A percentile compares a stretch with the other conserved stretches of the same genome.
These are phyloP conservation scores for Maudiozyma bulderi DNA, from an alignment of 805 yeast species.

Conservation along the genomic window DNA sequence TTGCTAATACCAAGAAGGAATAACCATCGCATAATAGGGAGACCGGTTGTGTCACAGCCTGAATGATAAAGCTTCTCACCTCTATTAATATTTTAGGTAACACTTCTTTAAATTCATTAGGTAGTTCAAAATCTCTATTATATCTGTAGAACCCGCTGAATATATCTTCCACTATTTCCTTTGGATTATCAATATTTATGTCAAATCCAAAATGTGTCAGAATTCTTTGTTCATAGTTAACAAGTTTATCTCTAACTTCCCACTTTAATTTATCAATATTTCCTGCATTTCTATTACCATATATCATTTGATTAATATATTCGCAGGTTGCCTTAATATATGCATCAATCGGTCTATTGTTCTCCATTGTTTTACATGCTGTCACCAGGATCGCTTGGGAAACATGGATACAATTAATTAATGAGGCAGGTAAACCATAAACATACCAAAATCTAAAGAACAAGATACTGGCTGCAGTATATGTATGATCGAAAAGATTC, in stretches of 20 bases:
- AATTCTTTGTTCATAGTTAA: slow-evolving; percentile 25
- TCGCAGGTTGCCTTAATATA: slow-evolving; percentile 28
- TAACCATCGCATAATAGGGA: slow-evolving; percentile 28
- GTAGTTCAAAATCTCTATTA: slow-evolving; percentile 22
- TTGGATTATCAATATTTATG: slow-evolving; percentile 27
- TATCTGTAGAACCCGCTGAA: slow-evolving; percentile 27
- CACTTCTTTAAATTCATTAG: slow-evolving; percentile 18
- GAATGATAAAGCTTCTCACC: slow-evolving; percentile 27
- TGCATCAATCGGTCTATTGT: slow-evolving; percentile 29
- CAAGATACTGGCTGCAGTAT: slow-evolving; percentile 28
- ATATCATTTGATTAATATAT: slow-evolving; percentile 17
- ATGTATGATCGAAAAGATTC: slow-evolving; percentile 28
- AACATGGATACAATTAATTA: slow-evolving; percentile 24
- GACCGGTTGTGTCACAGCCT: slow-evolving; percentile 30
- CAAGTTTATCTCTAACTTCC: slow-evolving; percentile 29
- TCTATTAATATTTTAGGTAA: slow-evolving; percentile 28
- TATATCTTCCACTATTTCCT: slow-evolving; percentile 28
- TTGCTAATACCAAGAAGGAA: slow-evolving; percentile 22
- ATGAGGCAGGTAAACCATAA: slow-evolving; percentile 22
- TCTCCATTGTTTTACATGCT: slow-evolving; percentile 30
- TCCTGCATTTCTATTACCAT: slow-evolving; percentile 13
- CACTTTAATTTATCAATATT: slow-evolving; percentile 30
- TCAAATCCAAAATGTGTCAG: slow-evolving; percentile 28
- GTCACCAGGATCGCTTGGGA: slow-evolving; percentile 29
- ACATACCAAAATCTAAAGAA: slow-evolving; percentile 29